A percentile compares a stretch with the other conserved stretches of the same genome.
Conservation (phyloP, 1,284 basidiomycete genomes). For the Butyriboletus appendiculatus region DNA sequence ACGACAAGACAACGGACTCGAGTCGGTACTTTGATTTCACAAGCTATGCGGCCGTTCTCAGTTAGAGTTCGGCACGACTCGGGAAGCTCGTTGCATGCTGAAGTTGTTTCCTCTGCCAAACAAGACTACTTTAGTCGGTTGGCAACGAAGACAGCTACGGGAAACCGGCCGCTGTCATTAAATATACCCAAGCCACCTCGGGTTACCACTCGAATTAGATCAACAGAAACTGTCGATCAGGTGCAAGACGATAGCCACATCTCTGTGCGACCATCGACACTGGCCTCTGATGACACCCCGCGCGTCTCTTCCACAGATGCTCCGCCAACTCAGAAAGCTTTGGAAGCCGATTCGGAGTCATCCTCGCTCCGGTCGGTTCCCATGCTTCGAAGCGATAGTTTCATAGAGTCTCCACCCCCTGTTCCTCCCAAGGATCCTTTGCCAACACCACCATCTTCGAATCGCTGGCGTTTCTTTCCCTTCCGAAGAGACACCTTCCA, state of each 20-base stretch:
- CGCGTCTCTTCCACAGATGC: slow-evolving; percentile 17
- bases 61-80: slow-evolving; percentile 45
- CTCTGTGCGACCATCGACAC: slow-evolving; percentile 12
- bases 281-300: slow-evolving; percentile 20
- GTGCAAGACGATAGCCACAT: slow-evolving; percentile 1
- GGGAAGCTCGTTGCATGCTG: slow-evolving; percentile 37
- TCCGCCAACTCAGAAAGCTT: slow-evolving; percentile 2
- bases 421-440: slow-evolving; percentile 36
- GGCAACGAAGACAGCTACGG: slow-evolving; percentile 4
- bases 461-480: slow-evolving; percentile 61
- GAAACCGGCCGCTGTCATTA: slow-evolving; percentile 27
- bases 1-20: slow-evolving; percentile 42
- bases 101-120: slow-evolving; percentile 14
- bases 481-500: slow-evolving; percentile 43
- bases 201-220: slow-evolving; percentile 13
- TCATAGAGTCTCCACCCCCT: slow-evolving; percentile 23
- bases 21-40: slow-evolving; percentile 53
- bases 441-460: slow-evolving; percentile 32
- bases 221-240: slow-evolving; percentile 21
- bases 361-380: slow-evolving; percentile 8
- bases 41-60: slow-evolving; percentile 54
- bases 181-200: slow-evolving; percentile 23
- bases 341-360: slow-evolving; percentile 8
- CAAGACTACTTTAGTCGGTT: slow-evolving; percentile 27
- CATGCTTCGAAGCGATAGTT: slow-evolving; percentile 14